Conservation (phyloP, 306 rosid species). For the Cucurbita ficifolia region DNA sequence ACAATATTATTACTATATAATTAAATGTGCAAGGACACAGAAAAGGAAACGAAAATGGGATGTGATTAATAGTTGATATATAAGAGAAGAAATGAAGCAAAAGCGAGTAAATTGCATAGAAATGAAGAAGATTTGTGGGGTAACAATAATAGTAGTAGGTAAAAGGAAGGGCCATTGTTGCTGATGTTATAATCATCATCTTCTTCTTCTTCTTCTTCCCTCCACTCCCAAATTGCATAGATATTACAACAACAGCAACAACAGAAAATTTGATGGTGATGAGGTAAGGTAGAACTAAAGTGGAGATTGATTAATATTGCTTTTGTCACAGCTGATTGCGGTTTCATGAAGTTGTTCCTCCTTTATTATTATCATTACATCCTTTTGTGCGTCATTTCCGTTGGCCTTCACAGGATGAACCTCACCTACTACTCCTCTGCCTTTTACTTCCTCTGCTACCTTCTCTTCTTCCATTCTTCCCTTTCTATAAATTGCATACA, state of each 20-base stretch:
- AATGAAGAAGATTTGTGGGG: background rate
- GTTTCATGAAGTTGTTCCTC: background rate
- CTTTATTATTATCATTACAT: background rate
- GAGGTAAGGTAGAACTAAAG: background rate
- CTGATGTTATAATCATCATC: background rate
- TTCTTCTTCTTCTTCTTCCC: background rate
- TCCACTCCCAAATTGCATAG: background rate
- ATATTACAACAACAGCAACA: background rate
- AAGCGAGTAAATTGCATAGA: background rate
- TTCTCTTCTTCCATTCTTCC: slow-evolving; percentile 9
- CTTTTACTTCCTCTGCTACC: slow-evolving; percentile 12
- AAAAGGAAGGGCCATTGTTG: background rate
- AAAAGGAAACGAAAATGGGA: too few relatives aligned
- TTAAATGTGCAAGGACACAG: background rate
- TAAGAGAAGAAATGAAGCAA: background rate
- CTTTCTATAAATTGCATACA: slow-evolving; percentile 36
- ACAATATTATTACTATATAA: too few relatives aligned
- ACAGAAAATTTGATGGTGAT: too few relatives aligned
- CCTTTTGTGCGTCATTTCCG: background rate
- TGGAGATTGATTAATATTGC: background rate
- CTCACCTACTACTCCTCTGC: background rate
- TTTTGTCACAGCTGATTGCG: background rate
- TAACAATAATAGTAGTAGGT: background rate
- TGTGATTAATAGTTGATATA: background rate
- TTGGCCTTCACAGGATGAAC: background rate